A percentile compares a stretch with the other conserved stretches of the same genome.
Conservation (phyloP, 192 early-diverging fungal genomes). For the Phlyctochytrium planicorne region DNA sequence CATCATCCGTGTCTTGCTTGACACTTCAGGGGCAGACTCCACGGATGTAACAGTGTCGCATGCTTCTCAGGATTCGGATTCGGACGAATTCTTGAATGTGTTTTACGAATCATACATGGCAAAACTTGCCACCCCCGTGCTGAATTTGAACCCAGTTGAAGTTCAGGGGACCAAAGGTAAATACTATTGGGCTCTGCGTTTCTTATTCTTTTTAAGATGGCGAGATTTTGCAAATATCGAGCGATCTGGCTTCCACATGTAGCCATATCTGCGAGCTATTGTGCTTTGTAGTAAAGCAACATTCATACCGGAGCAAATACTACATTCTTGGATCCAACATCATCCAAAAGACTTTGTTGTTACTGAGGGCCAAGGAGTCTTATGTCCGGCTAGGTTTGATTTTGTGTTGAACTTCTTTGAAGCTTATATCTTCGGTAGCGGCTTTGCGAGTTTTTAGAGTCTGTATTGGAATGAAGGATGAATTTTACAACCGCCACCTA, state of each 20-base stretch:
- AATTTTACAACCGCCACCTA: slow-evolving; percentile 78
- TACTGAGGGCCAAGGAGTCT: slow-evolving; percentile 66
- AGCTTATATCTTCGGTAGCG: slow-evolving; percentile 33
- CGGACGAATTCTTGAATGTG: slow-evolving; percentile 72
- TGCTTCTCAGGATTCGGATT: slow-evolving; percentile 50
- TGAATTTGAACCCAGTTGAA: slow-evolving; percentile 32
- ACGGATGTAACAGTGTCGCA: slow-evolving; percentile 23
- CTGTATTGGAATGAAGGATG: slow-evolving; percentile 77
- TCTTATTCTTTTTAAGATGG: neutral
- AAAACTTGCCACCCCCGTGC: slow-evolving; percentile 66
- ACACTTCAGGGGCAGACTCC: slow-evolving; percentile 48
- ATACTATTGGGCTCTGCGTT: neutral
- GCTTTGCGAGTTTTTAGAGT: slow-evolving; percentile 77
- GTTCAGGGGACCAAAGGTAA: neutral
- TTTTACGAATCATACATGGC: slow-evolving; percentile 73
- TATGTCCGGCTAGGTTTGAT: slow-evolving; percentile 70
- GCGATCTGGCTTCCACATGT: slow-evolving; percentile 40
- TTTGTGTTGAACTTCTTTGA: neutral
- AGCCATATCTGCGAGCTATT: slow-evolving; percentile 76
- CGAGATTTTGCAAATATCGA: slow-evolving; percentile 13
- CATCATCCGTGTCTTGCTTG: slow-evolving; percentile 73
- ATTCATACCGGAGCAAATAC: slow-evolving; percentile 75
- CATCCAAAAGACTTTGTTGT: slow-evolving; percentile 57
- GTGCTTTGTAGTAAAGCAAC: slow-evolving; percentile 68
- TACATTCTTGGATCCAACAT: slow-evolving; percentile 67